phyloP scores from a whole-genome alignment of 495 filamentous ascomycete species.

The Annulohypoxylon stygium region DNA sequence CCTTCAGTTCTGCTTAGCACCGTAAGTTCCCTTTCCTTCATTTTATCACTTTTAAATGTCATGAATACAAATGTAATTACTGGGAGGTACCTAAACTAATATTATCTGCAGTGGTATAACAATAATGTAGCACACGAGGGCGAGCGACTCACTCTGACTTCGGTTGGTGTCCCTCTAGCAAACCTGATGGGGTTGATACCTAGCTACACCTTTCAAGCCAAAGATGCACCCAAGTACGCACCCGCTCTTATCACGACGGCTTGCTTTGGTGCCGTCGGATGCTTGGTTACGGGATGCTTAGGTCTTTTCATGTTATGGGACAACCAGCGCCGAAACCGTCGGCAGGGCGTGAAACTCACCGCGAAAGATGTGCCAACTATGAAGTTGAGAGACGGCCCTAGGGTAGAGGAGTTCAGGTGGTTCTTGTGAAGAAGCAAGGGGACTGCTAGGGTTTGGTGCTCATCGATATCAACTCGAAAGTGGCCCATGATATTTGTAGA shows the following conservation, averaged over 20 bases:
- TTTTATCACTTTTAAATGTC: background rate
- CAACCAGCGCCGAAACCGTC: conserved; percentile 72
- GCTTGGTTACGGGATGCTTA: conserved; percentile 67
- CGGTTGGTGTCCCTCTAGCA: conserved; percentile 79
- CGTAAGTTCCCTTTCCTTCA: conserved; percentile 45
- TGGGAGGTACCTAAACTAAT: conserved; percentile 12
- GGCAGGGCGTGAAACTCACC: conserved; percentile 69
- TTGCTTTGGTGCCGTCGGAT: conserved; percentile 76
- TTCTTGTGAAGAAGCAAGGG: conserved; percentile 60
- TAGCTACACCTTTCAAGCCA: conserved; percentile 78
- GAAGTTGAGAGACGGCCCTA: conserved; percentile 75
- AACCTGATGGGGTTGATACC: conserved; percentile 86
- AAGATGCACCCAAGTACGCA: conserved; percentile 79
- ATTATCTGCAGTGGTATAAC: conserved; percentile 71
- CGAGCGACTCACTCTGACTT: conserved; percentile 76
- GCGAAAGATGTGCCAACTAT: conserved; percentile 78
- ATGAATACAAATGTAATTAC: background rate
- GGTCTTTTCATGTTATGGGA: conserved; percentile 79
- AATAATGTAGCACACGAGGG: conserved; percentile 86
- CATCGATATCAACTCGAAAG: background rate
- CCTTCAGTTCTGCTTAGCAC: conserved; percentile 68
- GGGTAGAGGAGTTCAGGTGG: conserved; percentile 76
- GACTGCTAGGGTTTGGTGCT: background rate
- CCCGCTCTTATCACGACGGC: conserved; percentile 80
- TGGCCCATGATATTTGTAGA: background rate